Conservation (phyloP, 345 rosid species). For the Theobroma cacao region DNA sequence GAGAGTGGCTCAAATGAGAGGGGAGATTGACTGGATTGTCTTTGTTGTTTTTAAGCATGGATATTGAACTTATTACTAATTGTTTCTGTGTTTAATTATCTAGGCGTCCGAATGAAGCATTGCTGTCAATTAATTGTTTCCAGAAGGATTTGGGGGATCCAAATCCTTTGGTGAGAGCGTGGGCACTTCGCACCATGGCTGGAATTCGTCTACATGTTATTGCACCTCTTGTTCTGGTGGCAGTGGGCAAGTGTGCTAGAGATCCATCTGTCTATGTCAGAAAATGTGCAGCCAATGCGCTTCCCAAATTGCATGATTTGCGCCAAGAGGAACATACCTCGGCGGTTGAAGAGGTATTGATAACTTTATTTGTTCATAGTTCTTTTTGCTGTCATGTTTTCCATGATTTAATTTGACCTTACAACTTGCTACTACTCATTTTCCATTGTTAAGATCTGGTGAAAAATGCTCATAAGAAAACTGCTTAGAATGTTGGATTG, state of each 20-base stretch:
- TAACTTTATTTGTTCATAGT: conserved; percentile 3
- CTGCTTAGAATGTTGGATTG: not conserved
- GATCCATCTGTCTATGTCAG: conserved; percentile 95
- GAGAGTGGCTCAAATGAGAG: not conserved
- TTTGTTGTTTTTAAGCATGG: not conserved
- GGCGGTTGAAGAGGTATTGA: conserved; percentile 73
- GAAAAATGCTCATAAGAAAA: not conserved
- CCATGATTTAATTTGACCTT: not conserved
- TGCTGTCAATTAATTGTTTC: conserved; percentile 88
- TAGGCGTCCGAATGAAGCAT: conserved; percentile 97
- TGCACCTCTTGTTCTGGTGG: conserved; percentile 85
- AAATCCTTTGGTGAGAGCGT: conserved; percentile 91
- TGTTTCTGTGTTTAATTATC: conserved; percentile 14
- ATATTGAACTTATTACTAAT: conserved; percentile 3
- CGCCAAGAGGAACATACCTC: conserved; percentile 69
- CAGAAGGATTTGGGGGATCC: conserved; percentile 97
- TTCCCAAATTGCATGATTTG: conserved; percentile 87
- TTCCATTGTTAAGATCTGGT: not conserved
- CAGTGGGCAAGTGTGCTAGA: conserved; percentile 80
- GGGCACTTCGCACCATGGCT: conserved; percentile 98
- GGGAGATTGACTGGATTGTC: not conserved
- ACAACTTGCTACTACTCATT: not conserved
- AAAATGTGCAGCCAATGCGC: conserved; percentile 96
- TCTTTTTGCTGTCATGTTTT: not conserved
- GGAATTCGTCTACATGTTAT: conserved; percentile 86